These are phyloP conservation scores for Fusarium tricinctum DNA, from an alignment of 2,329 filamentous ascomycete genomes.

Conservation along the genomic window DNA sequence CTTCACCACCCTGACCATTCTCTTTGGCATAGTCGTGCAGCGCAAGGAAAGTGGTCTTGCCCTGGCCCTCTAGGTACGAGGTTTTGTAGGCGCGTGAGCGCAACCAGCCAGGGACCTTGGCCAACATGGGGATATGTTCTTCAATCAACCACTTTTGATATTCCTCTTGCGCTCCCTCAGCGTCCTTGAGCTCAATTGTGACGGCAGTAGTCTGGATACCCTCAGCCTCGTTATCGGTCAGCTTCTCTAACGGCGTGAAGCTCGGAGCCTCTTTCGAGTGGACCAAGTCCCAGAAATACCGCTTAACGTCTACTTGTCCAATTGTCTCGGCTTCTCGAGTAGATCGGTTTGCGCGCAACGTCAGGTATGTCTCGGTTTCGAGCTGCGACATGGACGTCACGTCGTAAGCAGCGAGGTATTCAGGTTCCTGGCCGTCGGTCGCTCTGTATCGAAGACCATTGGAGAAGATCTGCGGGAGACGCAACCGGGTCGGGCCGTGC, in stretches of 20 bases:
- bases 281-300: conserved; percentile 78
- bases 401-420: conserved; percentile 87
- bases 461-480: conserved; percentile 77
- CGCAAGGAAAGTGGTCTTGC: conserved; percentile 69
- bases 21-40: conserved; percentile 79
- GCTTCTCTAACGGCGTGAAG: conserved; percentile 72
- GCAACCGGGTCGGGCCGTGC: conserved; percentile 85
- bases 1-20: conserved; percentile 76
- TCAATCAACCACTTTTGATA: conserved; percentile 79
- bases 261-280: conserved; percentile 66
- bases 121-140: conserved; percentile 79
- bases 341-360: conserved; percentile 71
- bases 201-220: conserved; percentile 74
- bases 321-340: conserved; percentile 68
- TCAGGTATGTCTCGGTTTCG: conserved; percentile 77
- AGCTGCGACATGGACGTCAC: conserved; percentile 80
- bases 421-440: conserved; percentile 71
- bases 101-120: conserved; percentile 83
- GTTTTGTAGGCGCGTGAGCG: conserved; percentile 79
- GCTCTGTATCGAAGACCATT: conserved; percentile 86
- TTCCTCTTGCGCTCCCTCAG: conserved; percentile 65
- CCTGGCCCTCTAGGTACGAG: conserved; percentile 70
- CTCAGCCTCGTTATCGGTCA: conserved; percentile 70
- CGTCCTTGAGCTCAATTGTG: conserved; percentile 67
- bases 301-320: conserved; percentile 72